Evolutionary conservation across 768 basidiomycete species (phyloP), one percentile per base, ranked within the genome.

Genomic region (Serendipita sp.): DNA sequence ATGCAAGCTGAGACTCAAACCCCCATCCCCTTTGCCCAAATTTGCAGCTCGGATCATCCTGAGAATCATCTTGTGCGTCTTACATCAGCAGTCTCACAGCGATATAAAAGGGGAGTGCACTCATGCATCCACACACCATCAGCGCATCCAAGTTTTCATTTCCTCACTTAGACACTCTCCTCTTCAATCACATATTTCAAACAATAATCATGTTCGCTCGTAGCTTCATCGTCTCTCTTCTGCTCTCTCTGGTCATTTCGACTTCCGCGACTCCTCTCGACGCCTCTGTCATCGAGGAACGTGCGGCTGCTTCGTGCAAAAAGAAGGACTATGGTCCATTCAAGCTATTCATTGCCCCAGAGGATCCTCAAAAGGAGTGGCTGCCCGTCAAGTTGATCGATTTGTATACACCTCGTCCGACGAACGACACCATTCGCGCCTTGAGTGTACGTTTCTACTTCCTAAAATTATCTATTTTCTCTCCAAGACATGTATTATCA

Each of bases 341-440:
- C 56, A 60, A 38, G 56, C 34, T 60, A 4, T 60, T 28, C 35
- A 35, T 35, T 2, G 56, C 56, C 1, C 56, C 56, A 28, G 56
- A n/a, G 2, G 38, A 60, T 24, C 56, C 56, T 24, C 16, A 24
- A 38, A n/a, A 10, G 35, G 56, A 60, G 35, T 37, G 28, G 56
- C 56, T 28, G 2, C 56, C 16, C 10, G 28, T 60, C 28, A 60
- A 60, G n/a, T n/a, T 60, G 24, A 60, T 60, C 56, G 56, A 60
- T 35, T 37, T 60, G 24, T 60, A 60, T n/a, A 60, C 56, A 10
- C 56, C 56, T n/a, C 56, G 56, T n/a, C 56, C 56, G 24, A 24
- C 34, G 1, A 60, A 60, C 35, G 56, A 60, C 2, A 60, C 56
- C 56, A 60, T 60, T n/a, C 34, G 8, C 28, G 56, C 56, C 7